These are phyloP conservation scores for Paraglomus brasilianum DNA, from an alignment of 192 early-diverging fungal genomes.

Conservation along the genomic window DNA sequence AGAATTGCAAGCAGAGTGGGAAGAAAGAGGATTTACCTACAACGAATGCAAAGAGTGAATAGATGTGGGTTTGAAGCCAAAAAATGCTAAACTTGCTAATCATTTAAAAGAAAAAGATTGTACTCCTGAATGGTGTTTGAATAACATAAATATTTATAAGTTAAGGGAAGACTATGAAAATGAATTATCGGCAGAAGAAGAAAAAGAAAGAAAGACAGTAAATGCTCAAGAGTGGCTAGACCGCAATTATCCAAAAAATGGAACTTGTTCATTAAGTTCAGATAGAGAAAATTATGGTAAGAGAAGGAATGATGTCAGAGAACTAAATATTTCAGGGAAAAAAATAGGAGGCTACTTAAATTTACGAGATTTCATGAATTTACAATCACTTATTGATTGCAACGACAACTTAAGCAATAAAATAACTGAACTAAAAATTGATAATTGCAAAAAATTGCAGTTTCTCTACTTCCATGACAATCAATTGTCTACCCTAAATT, in stretches of 20 bases:
- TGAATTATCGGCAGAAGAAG: not conserved
- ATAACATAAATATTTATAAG: too few relatives aligned
- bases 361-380: not conserved
- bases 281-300: too few relatives aligned
- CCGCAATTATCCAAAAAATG: not conserved
- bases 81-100: too few relatives aligned
- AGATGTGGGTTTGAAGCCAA: too few relatives aligned
- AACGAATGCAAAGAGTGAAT: not conserved
- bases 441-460: not conserved
- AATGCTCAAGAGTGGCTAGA: conserved; percentile 3
- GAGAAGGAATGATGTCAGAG: not conserved
- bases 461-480: not conserved
- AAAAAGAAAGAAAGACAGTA: conserved; percentile 2
- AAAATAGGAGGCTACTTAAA: not conserved
- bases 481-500: not conserved
- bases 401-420: not conserved
- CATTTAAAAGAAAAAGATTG: too few relatives aligned
- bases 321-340: not conserved
- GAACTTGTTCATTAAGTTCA: too few relatives aligned
- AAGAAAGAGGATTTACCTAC: not conserved
- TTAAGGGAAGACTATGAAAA: too few relatives aligned
- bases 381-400: not conserved
- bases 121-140: too few relatives aligned
- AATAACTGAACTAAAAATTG: not conserved
- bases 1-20: not conserved